Evolutionary conservation across 148 eudicot genomes (phyloP).

Genomic region (Rheum nobile): DNA sequence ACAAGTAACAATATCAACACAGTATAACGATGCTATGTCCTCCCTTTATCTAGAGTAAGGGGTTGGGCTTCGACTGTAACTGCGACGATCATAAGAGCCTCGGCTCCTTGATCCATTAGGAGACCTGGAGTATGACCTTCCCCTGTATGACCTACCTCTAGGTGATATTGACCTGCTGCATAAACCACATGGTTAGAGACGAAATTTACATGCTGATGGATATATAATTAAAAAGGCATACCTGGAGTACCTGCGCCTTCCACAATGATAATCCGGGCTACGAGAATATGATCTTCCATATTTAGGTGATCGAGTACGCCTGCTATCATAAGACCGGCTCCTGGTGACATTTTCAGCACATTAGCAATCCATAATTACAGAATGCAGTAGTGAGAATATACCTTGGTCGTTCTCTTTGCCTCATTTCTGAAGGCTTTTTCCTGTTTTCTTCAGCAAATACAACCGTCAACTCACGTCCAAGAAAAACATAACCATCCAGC

Average conservation of each 20-base stretch:
- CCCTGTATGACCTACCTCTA: constrained; percentile 48
- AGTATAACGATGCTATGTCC: neutral
- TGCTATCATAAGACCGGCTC: constrained; percentile 35
- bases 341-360: constrained; percentile 15
- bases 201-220: neutral
- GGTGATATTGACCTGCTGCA: constrained; percentile 60
- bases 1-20: neutral
- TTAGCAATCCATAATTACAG: neutral
- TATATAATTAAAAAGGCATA: neutral
- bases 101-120: constrained; percentile 35
- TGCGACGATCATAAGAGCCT: constrained; percentile 18
- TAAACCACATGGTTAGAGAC: neutral
- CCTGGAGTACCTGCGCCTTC: constrained; percentile 54
- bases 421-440: constrained; percentile 85
- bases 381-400: constrained; percentile 2
- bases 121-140: constrained; percentile 49
- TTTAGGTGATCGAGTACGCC: constrained; percentile 40
- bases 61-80: constrained; percentile 22
- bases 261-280: constrained; percentile 43
- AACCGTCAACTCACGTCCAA: constrained; percentile 81
- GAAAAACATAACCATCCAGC: constrained; percentile 80
- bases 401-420: constrained; percentile 58
- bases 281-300: constrained; percentile 36
- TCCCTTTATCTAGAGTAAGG: constrained; percentile 2
- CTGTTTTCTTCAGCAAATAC: constrained; percentile 93